phyloP scores from a whole-genome alignment of 257 asterid genomes.

The Plantago elongata region DNA sequence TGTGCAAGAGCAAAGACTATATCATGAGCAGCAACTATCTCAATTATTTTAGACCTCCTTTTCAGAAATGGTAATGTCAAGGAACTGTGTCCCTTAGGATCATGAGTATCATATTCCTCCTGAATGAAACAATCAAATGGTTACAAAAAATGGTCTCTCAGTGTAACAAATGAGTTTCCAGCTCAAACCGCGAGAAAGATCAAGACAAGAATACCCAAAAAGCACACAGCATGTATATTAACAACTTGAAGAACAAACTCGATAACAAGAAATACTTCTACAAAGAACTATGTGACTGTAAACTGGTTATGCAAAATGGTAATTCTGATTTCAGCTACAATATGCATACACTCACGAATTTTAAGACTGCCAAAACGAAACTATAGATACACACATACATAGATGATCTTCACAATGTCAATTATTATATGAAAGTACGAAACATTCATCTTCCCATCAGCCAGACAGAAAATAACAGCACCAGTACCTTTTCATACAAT shows the following conservation, averaged over 20 bases:
- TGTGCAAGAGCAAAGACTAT: constrained; percentile 99
- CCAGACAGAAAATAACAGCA: neutral
- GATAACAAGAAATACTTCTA: too few species aligned
- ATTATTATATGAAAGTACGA: constrained; percentile 1
- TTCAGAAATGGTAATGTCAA: constrained; percentile 75
- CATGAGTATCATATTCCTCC: constrained; percentile 99
- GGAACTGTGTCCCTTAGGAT: constrained; percentile 75
- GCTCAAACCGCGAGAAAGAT: too few species aligned
- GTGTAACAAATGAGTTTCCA: too few species aligned
- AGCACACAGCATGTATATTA: too few species aligned
- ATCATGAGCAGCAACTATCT: constrained; percentile 97
- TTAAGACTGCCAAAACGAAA: neutral
- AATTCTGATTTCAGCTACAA: too few species aligned
- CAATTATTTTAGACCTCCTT: constrained; percentile 90
- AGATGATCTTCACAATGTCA: constrained; percentile 5
- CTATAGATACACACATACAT: constrained; percentile 1
- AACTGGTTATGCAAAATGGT: too few species aligned
- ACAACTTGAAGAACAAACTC: too few species aligned
- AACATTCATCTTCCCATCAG: neutral
- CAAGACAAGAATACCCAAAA: too few species aligned
- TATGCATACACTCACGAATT: too few species aligned
- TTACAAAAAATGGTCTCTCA: too few species aligned
- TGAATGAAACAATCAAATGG: constrained; percentile 24
- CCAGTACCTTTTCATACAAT: constrained; percentile 4
- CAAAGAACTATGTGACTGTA: too few species aligned